phyloP scores from a whole-genome alignment of 495 filamentous ascomycete genomes.

The Annulohypoxylon maeteangense region DNA sequence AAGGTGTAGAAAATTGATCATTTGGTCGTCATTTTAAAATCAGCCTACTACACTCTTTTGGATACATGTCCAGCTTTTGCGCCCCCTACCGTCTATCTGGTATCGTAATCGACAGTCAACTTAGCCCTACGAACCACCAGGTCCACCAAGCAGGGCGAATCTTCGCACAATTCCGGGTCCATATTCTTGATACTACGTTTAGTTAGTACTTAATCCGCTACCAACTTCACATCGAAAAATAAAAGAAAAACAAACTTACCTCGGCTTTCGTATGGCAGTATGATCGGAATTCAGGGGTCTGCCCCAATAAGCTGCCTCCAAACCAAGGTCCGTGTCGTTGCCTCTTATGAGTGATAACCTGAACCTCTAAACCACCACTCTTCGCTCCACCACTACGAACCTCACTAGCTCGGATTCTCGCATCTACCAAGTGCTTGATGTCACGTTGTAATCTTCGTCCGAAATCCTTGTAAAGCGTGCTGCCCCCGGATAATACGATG shows the following conservation, averaged over 20 bases:
- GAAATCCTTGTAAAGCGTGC: slow-evolving; percentile 97
- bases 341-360: slow-evolving; percentile 94
- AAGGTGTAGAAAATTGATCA: slow-evolving; percentile 14
- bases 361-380: slow-evolving; percentile 93
- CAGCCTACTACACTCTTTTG: slow-evolving; percentile 37
- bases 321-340: slow-evolving; percentile 99
- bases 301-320: slow-evolving; percentile 92
- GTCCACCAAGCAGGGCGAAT: slow-evolving; percentile 93
- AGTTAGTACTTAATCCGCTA: slow-evolving; percentile 35
- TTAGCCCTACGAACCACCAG: slow-evolving; percentile 68
- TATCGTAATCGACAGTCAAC: slow-evolving; percentile 24
- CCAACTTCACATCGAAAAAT: background rate
- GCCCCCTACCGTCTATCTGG: slow-evolving; percentile 34
- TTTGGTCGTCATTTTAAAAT: slow-evolving; percentile 31
- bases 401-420: slow-evolving; percentile 67
- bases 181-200: slow-evolving; percentile 83
- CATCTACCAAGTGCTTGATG: slow-evolving; percentile 92
- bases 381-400: slow-evolving; percentile 90
- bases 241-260: no score
- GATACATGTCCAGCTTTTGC: slow-evolving; percentile 37
- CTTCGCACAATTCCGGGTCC: slow-evolving; percentile 94
- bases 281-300: slow-evolving; percentile 98
- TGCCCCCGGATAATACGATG: slow-evolving; percentile 96
- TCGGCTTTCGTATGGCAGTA: slow-evolving; percentile 99
- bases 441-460: slow-evolving; percentile 94